phyloP scores from a whole-genome alignment of 129 eudicot species.

The Ambrosia artemisiifolia region DNA sequence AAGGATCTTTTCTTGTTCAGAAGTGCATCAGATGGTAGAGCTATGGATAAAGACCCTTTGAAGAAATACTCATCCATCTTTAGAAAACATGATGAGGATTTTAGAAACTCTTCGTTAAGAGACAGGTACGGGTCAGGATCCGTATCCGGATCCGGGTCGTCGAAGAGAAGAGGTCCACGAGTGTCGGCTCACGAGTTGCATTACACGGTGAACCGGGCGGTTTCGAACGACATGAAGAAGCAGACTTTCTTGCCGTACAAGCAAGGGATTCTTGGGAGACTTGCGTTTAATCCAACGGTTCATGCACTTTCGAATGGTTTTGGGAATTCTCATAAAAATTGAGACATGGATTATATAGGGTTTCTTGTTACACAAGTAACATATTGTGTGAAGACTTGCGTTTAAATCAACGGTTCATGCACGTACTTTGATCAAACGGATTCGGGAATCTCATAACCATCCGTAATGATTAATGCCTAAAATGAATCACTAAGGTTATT shows the following conservation, averaged over 20 bases:
- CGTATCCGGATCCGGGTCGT: constrained; percentile 37
- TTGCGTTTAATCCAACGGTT: constrained; percentile 68
- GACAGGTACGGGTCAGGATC: constrained; percentile 35
- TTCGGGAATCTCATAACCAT: constrained; percentile 43
- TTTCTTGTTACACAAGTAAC: constrained; percentile 26
- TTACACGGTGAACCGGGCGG: constrained; percentile 73
- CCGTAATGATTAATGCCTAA: neutral
- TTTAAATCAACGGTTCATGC: constrained; percentile 62
- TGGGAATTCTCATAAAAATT: constrained; percentile 42
- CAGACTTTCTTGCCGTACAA: constrained; percentile 88
- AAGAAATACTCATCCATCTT: constrained; percentile 54
- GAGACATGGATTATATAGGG: neutral
- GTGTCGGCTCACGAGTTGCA: constrained; percentile 94
- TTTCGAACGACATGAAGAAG: constrained; percentile 73
- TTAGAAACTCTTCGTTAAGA: constrained; percentile 34
- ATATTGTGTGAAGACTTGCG: constrained; percentile 63
- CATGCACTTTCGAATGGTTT: constrained; percentile 80
- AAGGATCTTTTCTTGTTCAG: constrained; percentile 79
- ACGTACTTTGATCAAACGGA: constrained; percentile 48
- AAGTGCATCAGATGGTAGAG: constrained; percentile 90
- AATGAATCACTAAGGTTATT: no score
- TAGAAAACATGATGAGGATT: constrained; percentile 40
- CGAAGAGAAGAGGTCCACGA: constrained; percentile 42
- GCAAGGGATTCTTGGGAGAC: constrained; percentile 76
- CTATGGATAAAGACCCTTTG: constrained; percentile 65